Evolutionary conservation across 352 stramenopile genomes (phyloP).

Genomic region (Pseudoperonospora humuli): DNA sequence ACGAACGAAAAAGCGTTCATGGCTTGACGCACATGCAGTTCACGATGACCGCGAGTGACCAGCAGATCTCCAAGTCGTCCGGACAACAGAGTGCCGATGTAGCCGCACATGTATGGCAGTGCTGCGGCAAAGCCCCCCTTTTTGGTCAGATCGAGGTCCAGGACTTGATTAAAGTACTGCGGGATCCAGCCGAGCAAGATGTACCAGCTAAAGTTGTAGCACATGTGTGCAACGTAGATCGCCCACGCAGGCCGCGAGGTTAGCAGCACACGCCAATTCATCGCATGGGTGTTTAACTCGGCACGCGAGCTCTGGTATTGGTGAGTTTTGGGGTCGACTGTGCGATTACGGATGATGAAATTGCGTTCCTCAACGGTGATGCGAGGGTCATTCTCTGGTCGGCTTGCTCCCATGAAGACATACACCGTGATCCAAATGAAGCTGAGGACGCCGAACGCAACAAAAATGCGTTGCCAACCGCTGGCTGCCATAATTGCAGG

Average conservation of each 20-base stretch:
- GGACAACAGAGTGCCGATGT: conserved; percentile 65
- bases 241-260: conserved; percentile 65
- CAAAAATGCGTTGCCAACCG: conserved; percentile 71
- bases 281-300: conserved; percentile 34
- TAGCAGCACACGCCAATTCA: conserved; percentile 67
- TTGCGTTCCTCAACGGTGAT: conserved; percentile 50
- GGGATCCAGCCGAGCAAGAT: conserved; percentile 82
- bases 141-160: conserved; percentile 70
- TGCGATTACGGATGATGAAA: conserved; percentile 65
- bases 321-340: conserved; percentile 35
- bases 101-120: conserved; percentile 74
- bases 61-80: conserved; percentile 58
- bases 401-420: conserved; percentile 46
- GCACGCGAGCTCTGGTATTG: conserved; percentile 29
- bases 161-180: conserved; percentile 75
- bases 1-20: conserved; percentile 77
- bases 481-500: conserved; percentile 51
- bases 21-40: conserved; percentile 65
- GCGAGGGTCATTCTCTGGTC: conserved; percentile 50
- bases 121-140: conserved; percentile 56
- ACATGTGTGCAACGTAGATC: conserved; percentile 81
- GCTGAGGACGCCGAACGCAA: conserved; percentile 66
- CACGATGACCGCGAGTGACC: conserved; percentile 51
- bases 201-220: conserved; percentile 87
- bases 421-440: conserved; percentile 71